Base-by-base conservation (phyloP, 352 stramenopile genomes). In the Phytophthora aleatoria region DNA sequence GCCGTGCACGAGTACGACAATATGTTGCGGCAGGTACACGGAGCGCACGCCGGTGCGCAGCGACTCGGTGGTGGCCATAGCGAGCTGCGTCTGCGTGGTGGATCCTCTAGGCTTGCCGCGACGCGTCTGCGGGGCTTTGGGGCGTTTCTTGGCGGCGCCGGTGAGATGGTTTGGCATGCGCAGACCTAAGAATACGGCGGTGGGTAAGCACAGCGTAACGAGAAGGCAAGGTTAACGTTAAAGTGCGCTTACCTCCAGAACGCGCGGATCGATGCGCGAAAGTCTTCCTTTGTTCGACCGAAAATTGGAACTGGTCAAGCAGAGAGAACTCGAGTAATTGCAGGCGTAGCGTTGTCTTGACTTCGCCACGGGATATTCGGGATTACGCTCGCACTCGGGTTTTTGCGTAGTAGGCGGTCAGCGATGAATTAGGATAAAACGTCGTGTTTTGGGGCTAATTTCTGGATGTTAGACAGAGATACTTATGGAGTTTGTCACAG, bases 1-100 rank as follows among this genome's bases (percentile, higher is more conserved):
- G 27, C 86, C 86, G 59, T 94, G 86, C 50, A 94, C 83, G 26
- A 94, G 79, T 49, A 94, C 84, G 38, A 92, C 71, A 30, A 94
- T 88, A 58, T 92, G 77, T 45, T 81, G 64, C 28, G 83, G 83
- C 20, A 94, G 62, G 47, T 73, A 77, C 24, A 62, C 44, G 27
- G 44, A 67, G 42, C 50, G 64, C 12, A 55, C 43, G 20, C 38
- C 60, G 12, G 63, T 63, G 10, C 49, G 54, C 2, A 50, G 39
- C 4, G 53, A 57, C 41, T 76, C 64, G 3, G 51, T 54, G 35
- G 51, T 44, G 20, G 49, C 42, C 54, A 70, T 66, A 27, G 42
- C 28, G 24, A 69, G 43, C 33, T 54, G 66, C n/a, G 39, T 57
- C 3, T 64, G 45, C 5, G 39, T 54, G n/a, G 33, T 28, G 30